phyloP scores from a whole-genome alignment of 2,329 filamentous ascomycete genomes.

The Fonsecaea multimorphosa region DNA sequence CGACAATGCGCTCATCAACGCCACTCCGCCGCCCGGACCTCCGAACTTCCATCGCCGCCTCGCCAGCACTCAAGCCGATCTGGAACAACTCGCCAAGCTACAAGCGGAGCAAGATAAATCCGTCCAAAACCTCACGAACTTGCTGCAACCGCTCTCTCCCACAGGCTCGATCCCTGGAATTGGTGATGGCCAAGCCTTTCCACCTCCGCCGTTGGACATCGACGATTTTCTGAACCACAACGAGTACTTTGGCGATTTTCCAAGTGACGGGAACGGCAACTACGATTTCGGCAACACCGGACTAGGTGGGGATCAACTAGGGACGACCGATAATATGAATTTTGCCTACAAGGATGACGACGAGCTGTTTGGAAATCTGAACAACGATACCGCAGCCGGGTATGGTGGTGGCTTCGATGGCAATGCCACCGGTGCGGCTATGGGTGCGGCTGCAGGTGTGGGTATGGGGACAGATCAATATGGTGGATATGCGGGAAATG shows the following conservation, averaged over 20 bases:
- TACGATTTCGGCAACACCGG: slow-evolving; percentile 38
- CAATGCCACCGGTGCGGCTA: slow-evolving; percentile 27
- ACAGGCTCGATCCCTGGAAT: slow-evolving; percentile 78
- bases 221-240: slow-evolving; percentile 62
- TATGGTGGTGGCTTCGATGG: slow-evolving; percentile 40
- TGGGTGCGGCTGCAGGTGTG: slow-evolving; percentile 39
- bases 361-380: slow-evolving; percentile 51
- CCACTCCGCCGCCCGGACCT: slow-evolving; percentile 61
- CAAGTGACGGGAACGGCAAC: slow-evolving; percentile 35
- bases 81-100: slow-evolving; percentile 78
- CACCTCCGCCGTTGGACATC: slow-evolving; percentile 58
- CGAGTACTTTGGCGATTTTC: slow-evolving; percentile 59
- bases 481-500: slow-evolving; percentile 19
- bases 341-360: slow-evolving; percentile 43
- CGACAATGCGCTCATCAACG: slow-evolving; percentile 65
- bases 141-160: slow-evolving; percentile 80
- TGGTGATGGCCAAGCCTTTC: slow-evolving; percentile 48
- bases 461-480: slow-evolving; percentile 19
- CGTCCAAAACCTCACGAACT: slow-evolving; percentile 74
- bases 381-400: slow-evolving; percentile 39
- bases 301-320: slow-evolving; percentile 32
- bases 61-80: slow-evolving; percentile 72
- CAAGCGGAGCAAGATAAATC: slow-evolving; percentile 79
- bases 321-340: slow-evolving; percentile 34
- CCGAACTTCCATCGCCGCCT: slow-evolving; percentile 57